Evolutionary conservation across 164 flowering plant genomes (phyloP).

Genomic region (Chloranthus sessilifolius): DNA sequence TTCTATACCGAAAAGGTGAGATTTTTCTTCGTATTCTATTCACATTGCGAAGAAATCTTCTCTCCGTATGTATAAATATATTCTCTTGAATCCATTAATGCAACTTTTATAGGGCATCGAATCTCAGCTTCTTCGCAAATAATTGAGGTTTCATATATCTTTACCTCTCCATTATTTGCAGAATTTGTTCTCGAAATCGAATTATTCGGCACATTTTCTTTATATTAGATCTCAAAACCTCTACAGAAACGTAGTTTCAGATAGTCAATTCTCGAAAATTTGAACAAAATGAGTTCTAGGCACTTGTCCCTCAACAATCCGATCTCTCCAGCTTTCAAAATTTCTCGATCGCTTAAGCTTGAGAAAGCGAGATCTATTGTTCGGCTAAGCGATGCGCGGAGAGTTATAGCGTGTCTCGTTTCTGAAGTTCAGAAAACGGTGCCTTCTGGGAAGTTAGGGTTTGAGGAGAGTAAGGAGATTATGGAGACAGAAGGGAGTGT

Average conservation of each 20-base stretch:
- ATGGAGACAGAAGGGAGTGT: constrained; percentile 54
- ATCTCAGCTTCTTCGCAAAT: background rate
- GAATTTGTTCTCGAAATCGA: background rate
- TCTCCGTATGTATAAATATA: no score
- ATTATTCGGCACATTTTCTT: background rate
- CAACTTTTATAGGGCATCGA: constrained; percentile 2
- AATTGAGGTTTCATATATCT: background rate
- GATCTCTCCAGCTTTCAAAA: constrained; percentile 3
- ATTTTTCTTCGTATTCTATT: no score
- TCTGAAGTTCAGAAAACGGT: constrained; percentile 19
- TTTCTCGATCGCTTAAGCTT: constrained; percentile 7
- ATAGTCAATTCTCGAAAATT: background rate
- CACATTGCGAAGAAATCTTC: no score
- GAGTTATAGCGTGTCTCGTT: constrained; percentile 25
- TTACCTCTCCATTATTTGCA: background rate
- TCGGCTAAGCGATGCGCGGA: background rate
- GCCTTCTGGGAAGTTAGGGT: constrained; percentile 13
- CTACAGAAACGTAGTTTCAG: background rate
- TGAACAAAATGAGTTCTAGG: constrained; percentile 16
- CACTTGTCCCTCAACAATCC: constrained; percentile 3
- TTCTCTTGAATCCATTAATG: no score
- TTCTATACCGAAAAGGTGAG: no score
- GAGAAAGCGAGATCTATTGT: background rate
- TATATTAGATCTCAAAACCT: background rate
- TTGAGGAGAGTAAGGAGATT: constrained; percentile 34